Evolutionary conservation across 2,329 filamentous ascomycete species (phyloP).

Genomic region (Aspergillus novofumigatus): DNA sequence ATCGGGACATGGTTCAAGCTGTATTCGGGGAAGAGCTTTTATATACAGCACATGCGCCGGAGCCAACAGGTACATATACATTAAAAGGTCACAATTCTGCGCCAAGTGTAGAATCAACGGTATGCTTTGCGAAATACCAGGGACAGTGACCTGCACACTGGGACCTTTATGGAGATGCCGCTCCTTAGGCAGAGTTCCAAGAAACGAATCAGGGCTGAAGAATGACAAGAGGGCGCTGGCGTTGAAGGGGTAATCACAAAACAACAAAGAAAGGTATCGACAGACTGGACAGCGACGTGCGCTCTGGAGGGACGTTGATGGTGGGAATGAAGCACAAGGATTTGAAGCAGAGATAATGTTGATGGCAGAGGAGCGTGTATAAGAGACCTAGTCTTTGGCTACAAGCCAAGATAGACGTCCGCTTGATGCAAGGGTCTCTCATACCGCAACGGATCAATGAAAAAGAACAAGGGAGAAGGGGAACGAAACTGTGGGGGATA

Average conservation of each 20-base stretch:
- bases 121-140: slow-evolving; percentile 16
- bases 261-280: slow-evolving; percentile 13
- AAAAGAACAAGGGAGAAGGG: slow-evolving; percentile 5
- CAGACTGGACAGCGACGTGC: slow-evolving; percentile 1
- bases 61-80: slow-evolving; percentile 27
- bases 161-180: slow-evolving; percentile 19
- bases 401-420: slow-evolving; percentile 35
- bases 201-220: slow-evolving; percentile 20
- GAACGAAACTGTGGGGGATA: slow-evolving; percentile 10
- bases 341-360: slow-evolving; percentile 16
- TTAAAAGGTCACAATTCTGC: slow-evolving; percentile 20
- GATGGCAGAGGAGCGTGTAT: slow-evolving; percentile 22
- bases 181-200: slow-evolving; percentile 18
- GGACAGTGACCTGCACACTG: slow-evolving; percentile 18
- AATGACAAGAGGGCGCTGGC: slow-evolving; percentile 12
- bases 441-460: slow-evolving; percentile 10
- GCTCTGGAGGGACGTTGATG: neutral
- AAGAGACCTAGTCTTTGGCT: slow-evolving; percentile 28
- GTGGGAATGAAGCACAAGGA: neutral
- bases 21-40: slow-evolving; percentile 22
- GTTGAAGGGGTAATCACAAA: slow-evolving; percentile 9
- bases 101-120: slow-evolving; percentile 13
- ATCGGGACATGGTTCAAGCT: slow-evolving; percentile 14
- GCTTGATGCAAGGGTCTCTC: slow-evolving; percentile 31
- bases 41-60: slow-evolving; percentile 29